Evolutionary conservation across 371 early-diverging fungal species (phyloP).

Genomic region (Paraphysoderma sedebokerense): DNA sequence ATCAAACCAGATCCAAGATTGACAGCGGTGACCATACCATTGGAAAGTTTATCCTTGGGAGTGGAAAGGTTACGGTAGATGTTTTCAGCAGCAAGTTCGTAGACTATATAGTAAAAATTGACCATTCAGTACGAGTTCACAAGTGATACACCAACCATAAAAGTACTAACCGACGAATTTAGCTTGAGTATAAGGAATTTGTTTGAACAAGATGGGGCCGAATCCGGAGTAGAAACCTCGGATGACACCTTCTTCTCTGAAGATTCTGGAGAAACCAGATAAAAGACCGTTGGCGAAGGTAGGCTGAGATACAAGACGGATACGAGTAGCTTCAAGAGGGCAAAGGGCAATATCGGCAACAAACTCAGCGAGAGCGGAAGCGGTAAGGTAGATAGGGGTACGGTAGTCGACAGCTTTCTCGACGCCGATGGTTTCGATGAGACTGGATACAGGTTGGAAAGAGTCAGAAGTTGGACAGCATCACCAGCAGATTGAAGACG

Average conservation of each 20-base stretch:
- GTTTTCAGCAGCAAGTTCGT: conserved; percentile 28
- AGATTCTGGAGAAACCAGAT: conserved; percentile 35
- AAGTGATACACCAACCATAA: too few species aligned
- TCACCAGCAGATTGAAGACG: too few species aligned
- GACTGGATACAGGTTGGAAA: too few species aligned
- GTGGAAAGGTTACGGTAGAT: conserved; percentile 24
- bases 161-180: too few species aligned
- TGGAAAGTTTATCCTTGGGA: conserved; percentile 33
- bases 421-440: conserved; percentile 42
- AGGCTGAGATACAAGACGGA: conserved; percentile 58
- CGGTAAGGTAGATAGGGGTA: conserved; percentile 51
- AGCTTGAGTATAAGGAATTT: conserved; percentile 49
- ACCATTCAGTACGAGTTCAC: too few species aligned
- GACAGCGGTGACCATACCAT: conserved; percentile 21
- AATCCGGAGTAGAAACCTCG: conserved; percentile 61
- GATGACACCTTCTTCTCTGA: conserved; percentile 46
- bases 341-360: conserved; percentile 68
- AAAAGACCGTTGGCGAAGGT: conserved; percentile 44
- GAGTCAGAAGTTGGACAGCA: too few species aligned
- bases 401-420: conserved; percentile 57
- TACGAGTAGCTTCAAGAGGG: conserved; percentile 61
- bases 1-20: conserved; percentile 31
- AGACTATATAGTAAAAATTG: too few species aligned
- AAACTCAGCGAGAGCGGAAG: conserved; percentile 73
- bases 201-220: conserved; percentile 56